These are phyloP conservation scores for Wickerhamiella occidentalis DNA, from an alignment of 805 yeast species.

Conservation along the genomic window DNA sequence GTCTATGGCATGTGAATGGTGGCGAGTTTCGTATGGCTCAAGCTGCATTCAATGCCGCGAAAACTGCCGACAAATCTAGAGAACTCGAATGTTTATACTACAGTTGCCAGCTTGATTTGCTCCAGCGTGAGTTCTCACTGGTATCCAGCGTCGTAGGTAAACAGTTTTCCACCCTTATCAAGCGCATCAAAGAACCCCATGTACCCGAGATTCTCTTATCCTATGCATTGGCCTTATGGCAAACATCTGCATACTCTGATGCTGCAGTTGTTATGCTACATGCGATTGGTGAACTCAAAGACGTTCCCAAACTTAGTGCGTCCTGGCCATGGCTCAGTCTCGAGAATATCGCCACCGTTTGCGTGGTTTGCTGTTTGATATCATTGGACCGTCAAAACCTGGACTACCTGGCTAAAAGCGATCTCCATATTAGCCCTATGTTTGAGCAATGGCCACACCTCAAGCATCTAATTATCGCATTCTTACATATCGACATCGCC, in stretches of 20 bases:
- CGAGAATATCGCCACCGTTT: not conserved
- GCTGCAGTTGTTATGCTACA: slow-evolving; percentile 1
- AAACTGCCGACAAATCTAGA: not conserved
- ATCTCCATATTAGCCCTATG: not conserved
- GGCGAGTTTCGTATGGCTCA: slow-evolving; percentile 12
- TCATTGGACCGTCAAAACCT: slow-evolving; percentile 5
- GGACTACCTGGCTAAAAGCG: not conserved
- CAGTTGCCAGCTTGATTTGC: slow-evolving; percentile 5
- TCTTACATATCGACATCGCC: not conserved
- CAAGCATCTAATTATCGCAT: not conserved
- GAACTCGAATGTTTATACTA: not conserved
- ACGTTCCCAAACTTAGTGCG: not conserved
- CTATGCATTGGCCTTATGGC: slow-evolving; percentile 10
- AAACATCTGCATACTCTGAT: not conserved
- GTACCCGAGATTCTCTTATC: not conserved
- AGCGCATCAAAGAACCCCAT: not conserved
- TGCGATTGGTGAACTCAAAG: not conserved
- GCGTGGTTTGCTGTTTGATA: not conserved
- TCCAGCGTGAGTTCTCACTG: slow-evolving; percentile 3
- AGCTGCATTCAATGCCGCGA: slow-evolving; percentile 3
- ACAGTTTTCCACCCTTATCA: not conserved
- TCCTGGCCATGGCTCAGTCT: slow-evolving; percentile 6
- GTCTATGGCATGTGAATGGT: slow-evolving; percentile 3
- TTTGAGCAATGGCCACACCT: slow-evolving; percentile 1
- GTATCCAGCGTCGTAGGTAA: not conserved